These are phyloP conservation scores for Sclerotinia trifoliorum DNA, from an alignment of 2,329 filamentous ascomycete species.

Conservation along the genomic window DNA sequence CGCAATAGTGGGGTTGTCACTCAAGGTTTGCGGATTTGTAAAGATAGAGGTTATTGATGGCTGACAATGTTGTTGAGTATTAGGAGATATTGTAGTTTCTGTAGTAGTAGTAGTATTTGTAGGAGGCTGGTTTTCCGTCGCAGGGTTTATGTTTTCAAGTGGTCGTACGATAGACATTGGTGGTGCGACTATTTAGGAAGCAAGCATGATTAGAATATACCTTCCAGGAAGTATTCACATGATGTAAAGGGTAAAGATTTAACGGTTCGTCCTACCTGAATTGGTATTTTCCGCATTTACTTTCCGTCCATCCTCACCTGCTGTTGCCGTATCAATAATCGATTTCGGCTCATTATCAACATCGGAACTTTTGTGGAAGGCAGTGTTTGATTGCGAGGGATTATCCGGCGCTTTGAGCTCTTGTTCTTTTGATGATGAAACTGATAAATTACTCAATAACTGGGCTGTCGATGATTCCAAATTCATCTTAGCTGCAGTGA, in stretches of 20 bases:
- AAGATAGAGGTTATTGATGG: slow-evolving; percentile 17
- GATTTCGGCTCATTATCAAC: slow-evolving; percentile 6
- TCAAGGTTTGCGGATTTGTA: slow-evolving; percentile 21
- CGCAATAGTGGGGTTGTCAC: slow-evolving; percentile 22
- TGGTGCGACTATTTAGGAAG: slow-evolving; percentile 21
- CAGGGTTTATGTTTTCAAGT: slow-evolving; percentile 1
- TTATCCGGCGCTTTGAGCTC: slow-evolving; percentile 8
- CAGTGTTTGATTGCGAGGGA: neutral
- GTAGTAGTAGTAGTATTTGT: slow-evolving; percentile 17
- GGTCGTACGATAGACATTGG: slow-evolving; percentile 19
- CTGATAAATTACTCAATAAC: slow-evolving; percentile 13
- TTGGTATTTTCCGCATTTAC: slow-evolving; percentile 8
- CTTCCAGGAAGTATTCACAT: slow-evolving; percentile 13
- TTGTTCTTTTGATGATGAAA: slow-evolving; percentile 7
- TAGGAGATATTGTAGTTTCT: slow-evolving; percentile 17
- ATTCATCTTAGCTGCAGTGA: slow-evolving; percentile 20
- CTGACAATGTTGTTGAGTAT: slow-evolving; percentile 17
- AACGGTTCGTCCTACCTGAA: slow-evolving; percentile 13
- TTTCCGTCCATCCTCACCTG: neutral
- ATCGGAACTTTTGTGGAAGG: neutral
- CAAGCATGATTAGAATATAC: slow-evolving; percentile 16
- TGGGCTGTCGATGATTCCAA: slow-evolving; percentile 23
- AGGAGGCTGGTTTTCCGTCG: slow-evolving; percentile 18
- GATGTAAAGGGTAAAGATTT: neutral
- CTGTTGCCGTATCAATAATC: slow-evolving; percentile 7